Percentiles rank a stretch among this genome's conserved stretches.
Evolutionary conservation across 2,329 filamentous ascomycete genomes (phyloP).

Genomic region (Penicillium paneum): DNA sequence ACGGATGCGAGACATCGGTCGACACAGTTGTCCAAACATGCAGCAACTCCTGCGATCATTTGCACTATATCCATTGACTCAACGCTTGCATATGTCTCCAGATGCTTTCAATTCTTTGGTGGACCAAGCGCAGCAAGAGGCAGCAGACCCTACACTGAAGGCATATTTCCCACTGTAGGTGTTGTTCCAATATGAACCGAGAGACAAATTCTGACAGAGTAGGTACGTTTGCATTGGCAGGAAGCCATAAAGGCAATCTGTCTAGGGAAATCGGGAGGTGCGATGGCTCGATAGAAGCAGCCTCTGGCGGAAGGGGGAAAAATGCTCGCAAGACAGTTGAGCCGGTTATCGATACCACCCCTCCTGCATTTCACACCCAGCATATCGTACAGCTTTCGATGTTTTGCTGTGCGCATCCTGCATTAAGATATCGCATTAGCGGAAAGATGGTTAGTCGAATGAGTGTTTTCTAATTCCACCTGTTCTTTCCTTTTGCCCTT

Average conservation of each 20-base stretch:
- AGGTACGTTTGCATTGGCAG: constrained; percentile 46
- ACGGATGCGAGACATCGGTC: constrained; percentile 43
- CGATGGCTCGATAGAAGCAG: neutral
- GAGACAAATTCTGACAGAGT: constrained; percentile 18
- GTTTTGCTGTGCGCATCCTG: constrained; percentile 9
- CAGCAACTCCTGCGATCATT: constrained; percentile 39
- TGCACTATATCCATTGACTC: constrained; percentile 46
- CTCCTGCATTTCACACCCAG: neutral
- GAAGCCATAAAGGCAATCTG: constrained; percentile 27
- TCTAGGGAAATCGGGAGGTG: too few species aligned
- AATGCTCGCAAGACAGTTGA: neutral
- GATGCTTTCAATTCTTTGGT: constrained; percentile 39
- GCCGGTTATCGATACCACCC: neutral
- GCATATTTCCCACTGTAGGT: constrained; percentile 48
- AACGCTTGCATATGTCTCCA: constrained; percentile 41
- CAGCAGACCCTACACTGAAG: constrained; percentile 37
- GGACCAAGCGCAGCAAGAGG: constrained; percentile 38
- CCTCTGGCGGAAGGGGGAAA: neutral
- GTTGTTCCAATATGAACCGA: neutral
- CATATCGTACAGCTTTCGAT: constrained; percentile 5
- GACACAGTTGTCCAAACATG: constrained; percentile 38
- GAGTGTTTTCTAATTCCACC: constrained; percentile 8
- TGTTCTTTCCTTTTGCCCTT: neutral
- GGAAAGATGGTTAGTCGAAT: constrained; percentile 19
- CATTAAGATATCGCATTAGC: constrained; percentile 17